A percentile compares a stretch with the other conserved stretches of the same genome.
Evolutionary conservation across 129 eudicot genomes (phyloP).

Genomic region (Saussurea involucrata): DNA sequence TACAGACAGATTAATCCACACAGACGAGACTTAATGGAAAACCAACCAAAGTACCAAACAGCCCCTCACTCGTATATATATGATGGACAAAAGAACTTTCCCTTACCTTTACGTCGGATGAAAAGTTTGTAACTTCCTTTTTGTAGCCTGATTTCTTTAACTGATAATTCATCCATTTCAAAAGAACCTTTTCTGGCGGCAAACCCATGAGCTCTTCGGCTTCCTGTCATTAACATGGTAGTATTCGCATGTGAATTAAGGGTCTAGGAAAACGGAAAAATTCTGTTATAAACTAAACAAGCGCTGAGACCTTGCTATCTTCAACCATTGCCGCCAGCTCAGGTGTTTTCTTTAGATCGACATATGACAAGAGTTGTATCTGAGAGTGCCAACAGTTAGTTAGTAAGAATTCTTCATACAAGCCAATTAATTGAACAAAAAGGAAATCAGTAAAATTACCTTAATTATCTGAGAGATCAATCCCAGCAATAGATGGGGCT

Average conservation of each 20-base stretch:
- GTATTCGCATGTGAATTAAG: neutral
- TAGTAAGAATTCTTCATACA: neutral
- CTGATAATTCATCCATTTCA: slow-evolving; percentile 70
- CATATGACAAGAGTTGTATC: slow-evolving; percentile 67
- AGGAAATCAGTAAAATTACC: slow-evolving; percentile 30
- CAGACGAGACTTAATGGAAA: too few relatives aligned
- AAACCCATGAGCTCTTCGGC: slow-evolving; percentile 64
- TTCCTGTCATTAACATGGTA: slow-evolving; percentile 34
- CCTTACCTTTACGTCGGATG: slow-evolving; percentile 56
- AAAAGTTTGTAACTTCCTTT: slow-evolving; percentile 60
- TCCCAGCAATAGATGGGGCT: slow-evolving; percentile 70
- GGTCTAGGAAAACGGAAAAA: neutral
- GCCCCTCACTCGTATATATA: neutral
- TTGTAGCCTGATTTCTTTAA: slow-evolving; percentile 58
- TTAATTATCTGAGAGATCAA: slow-evolving; percentile 67
- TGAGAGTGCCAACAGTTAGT: slow-evolving; percentile 16
- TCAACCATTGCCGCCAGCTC: slow-evolving; percentile 69
- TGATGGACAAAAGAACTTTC: neutral
- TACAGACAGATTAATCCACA: too few relatives aligned
- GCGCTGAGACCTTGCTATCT: slow-evolving; percentile 43
- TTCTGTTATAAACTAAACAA: slow-evolving; percentile 9
- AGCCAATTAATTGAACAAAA: neutral
- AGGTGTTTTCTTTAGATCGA: slow-evolving; percentile 63
- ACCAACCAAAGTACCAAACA: too few relatives aligned
- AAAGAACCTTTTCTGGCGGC: slow-evolving; percentile 65